These are phyloP conservation scores for Bruguiera parviflora DNA, from an alignment of 345 rosid species.

Conservation along the genomic window DNA sequence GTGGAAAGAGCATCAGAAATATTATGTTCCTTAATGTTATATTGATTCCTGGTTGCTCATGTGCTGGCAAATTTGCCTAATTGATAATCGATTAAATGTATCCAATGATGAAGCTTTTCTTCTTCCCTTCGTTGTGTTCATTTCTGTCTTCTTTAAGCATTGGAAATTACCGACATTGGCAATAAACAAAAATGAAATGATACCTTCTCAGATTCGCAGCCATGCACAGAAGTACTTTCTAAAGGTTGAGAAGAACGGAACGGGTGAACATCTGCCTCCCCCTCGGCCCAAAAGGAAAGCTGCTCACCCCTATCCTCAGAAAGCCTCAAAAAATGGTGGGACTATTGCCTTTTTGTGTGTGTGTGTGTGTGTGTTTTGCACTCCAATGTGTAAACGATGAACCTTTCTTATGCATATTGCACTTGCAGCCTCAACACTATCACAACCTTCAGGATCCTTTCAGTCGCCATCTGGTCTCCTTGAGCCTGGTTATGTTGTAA, in stretches of 20 bases:
- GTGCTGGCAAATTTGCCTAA: no score
- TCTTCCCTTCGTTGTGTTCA: background rate
- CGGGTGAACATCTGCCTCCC: constrained; percentile 83
- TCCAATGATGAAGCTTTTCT: no score
- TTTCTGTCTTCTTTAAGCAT: background rate
- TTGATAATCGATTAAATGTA: no score
- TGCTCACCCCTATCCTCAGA: constrained; percentile 90
- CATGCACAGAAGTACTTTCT: constrained; percentile 91
- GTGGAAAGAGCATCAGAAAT: no score
- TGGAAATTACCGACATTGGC: background rate
- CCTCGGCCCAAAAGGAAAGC: constrained; percentile 96
- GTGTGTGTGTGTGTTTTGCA: background rate
- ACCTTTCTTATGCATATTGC: constrained; percentile 6
- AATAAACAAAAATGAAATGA: background rate
- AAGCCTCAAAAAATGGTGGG: constrained; percentile 67
- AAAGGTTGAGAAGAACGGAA: constrained; percentile 82
- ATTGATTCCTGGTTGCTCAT: no score
- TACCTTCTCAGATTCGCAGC: constrained; percentile 61
- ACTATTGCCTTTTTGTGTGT: background rate
- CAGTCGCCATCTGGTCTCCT: constrained; percentile 44
- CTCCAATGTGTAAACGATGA: background rate
- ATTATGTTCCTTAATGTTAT: no score
- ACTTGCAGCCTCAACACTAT: constrained; percentile 34
- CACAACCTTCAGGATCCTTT: constrained; percentile 44
- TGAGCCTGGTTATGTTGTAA: constrained; percentile 46